A percentile compares a stretch with the other conserved stretches of the same genome.
phyloP scores from a whole-genome alignment of 2,329 filamentous ascomycete species.

The Amylocarpus encephaloides region DNA sequence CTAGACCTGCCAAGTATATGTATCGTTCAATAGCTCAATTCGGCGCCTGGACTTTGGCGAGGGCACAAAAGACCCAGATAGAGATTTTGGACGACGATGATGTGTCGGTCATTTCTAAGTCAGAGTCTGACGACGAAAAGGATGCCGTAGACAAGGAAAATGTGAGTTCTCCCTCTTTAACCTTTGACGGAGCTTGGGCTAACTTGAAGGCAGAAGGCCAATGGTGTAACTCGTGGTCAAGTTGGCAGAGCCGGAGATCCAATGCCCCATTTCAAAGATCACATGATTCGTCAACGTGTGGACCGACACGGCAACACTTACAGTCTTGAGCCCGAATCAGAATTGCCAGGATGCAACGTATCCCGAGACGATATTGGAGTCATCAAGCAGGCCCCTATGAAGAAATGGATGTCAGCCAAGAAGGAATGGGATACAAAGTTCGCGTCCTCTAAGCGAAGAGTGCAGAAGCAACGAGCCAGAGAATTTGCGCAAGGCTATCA shows the following conservation, averaged over 20 bases:
- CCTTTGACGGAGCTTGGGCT: neutral
- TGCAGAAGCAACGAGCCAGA: slow-evolving; percentile 67
- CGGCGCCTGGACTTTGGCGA: slow-evolving; percentile 80
- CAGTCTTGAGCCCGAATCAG: slow-evolving; percentile 55
- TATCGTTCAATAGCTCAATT: slow-evolving; percentile 90
- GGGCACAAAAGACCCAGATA: slow-evolving; percentile 72
- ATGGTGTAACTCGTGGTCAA: slow-evolving; percentile 21
- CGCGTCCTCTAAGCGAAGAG: slow-evolving; percentile 57
- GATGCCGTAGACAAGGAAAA: slow-evolving; percentile 26
- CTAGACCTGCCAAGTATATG: slow-evolving; percentile 93
- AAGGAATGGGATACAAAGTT: slow-evolving; percentile 68
- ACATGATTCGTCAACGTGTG: slow-evolving; percentile 90
- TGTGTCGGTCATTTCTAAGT: slow-evolving; percentile 66
- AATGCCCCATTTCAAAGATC: slow-evolving; percentile 68
- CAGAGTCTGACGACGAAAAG: slow-evolving; percentile 38
- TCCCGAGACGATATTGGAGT: slow-evolving; percentile 63
- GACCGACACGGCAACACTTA: slow-evolving; percentile 71
- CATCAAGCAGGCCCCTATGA: slow-evolving; percentile 71
- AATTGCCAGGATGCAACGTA: slow-evolving; percentile 61
- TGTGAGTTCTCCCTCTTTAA: neutral
- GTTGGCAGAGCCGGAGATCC: slow-evolving; percentile 84
- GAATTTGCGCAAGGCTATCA: slow-evolving; percentile 69
- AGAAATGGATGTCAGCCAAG: slow-evolving; percentile 76
- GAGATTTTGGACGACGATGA: slow-evolving; percentile 75
- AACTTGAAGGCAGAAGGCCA: slow-evolving; percentile 3